A percentile compares a stretch with the other conserved stretches of the same genome.
These are phyloP conservation scores for Aspergillus udagawae DNA, from an alignment of 2,329 filamentous ascomycete species.

Conservation along the genomic window DNA sequence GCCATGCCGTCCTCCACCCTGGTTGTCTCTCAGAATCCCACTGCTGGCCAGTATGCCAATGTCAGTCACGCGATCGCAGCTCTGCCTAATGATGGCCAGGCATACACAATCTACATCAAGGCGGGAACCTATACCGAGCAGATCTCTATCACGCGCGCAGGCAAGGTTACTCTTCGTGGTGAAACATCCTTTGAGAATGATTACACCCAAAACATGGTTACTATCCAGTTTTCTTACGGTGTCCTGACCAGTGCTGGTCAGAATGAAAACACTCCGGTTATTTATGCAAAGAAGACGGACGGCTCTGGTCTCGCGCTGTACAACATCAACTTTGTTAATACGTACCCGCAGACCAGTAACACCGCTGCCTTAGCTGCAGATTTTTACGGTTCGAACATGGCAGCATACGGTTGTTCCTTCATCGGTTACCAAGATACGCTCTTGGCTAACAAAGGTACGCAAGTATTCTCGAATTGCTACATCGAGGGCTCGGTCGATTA, in stretches of 20 bases:
- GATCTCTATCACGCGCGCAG: conserved; percentile 37
- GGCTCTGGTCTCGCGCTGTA: conserved; percentile 21
- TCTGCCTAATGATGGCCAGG: conserved; percentile 39
- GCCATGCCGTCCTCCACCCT: conserved; percentile 26
- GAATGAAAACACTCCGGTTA: conserved; percentile 43
- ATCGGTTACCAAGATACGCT: conserved; percentile 28
- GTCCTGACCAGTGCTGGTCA: conserved; percentile 38
- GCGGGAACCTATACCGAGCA: conserved; percentile 43
- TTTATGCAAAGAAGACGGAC: conserved; percentile 43
- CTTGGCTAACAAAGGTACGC: conserved; percentile 25
- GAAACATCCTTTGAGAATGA: conserved; percentile 32
- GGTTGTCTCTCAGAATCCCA: conserved; percentile 27
- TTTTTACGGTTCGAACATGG: conserved; percentile 29
- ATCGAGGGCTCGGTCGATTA: conserved; percentile 24
- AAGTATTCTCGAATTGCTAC: conserved; percentile 26
- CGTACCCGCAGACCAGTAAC: conserved; percentile 27
- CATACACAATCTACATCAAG: conserved; percentile 40
- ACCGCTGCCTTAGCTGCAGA: conserved; percentile 32
- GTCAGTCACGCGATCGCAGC: conserved; percentile 44
- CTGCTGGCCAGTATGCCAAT: conserved; percentile 38
- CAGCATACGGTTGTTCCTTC: conserved; percentile 29
- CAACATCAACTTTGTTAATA: conserved; percentile 33
- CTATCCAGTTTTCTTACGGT: conserved; percentile 35
- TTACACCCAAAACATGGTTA: conserved; percentile 36
- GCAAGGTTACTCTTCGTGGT: conserved; percentile 37